Base-by-base conservation (phyloP, 2,329 filamentous ascomycete genomes). In the Geosmithia flava region DNA sequence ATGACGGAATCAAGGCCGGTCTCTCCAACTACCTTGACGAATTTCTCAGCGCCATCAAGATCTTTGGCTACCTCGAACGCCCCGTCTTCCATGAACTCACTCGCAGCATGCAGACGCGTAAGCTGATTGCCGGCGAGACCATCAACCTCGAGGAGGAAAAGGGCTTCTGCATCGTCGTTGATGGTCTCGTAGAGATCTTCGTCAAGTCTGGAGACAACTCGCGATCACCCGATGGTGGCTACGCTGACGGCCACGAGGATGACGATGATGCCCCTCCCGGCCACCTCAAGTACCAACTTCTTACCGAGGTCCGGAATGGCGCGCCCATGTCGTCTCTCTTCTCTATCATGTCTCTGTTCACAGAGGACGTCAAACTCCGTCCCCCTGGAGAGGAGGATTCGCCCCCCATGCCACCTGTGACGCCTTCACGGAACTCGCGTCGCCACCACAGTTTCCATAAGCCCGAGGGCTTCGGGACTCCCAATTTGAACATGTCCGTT, bases 291-390 rank as follows among this genome's bases (percentile, higher is more conserved):
- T 98, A 98, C 59, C 93, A 97, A 62, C 75, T 98, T 40, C 72
- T 98, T 48, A 98, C 93, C 0, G 94, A 98, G 65, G 91, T 98
- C 47, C 94, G 93, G 59, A 98, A 98, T 58, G 93, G 93, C 15
- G 90, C 93, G 1, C 91, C 94, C 1, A 96, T 98, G 91, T 98
- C 93, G 5, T 98, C 93, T 0, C 68, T 98, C 2, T 98, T 98
- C 64, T 97, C 93, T 1, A 95, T 98, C 55, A 80, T 98, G 66
- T 95, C 91, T 2, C 72, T 98, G 0, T 98, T 98, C 60, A 98
- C 93, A 3, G 93, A 98, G 62, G 90, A 96, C 58, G 81, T 98
- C 47, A 85, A 86, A 54, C 70, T 98, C 33, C 79, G 81, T 20
- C 78, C 83, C n/a, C 11, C 33, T 3, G 33, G 15, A 11, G 81